A percentile compares a stretch with the other conserved stretches of the same genome.
Evolutionary conservation across 2,329 filamentous ascomycete species (phyloP).

Genomic region (Claviceps pazoutovae): DNA sequence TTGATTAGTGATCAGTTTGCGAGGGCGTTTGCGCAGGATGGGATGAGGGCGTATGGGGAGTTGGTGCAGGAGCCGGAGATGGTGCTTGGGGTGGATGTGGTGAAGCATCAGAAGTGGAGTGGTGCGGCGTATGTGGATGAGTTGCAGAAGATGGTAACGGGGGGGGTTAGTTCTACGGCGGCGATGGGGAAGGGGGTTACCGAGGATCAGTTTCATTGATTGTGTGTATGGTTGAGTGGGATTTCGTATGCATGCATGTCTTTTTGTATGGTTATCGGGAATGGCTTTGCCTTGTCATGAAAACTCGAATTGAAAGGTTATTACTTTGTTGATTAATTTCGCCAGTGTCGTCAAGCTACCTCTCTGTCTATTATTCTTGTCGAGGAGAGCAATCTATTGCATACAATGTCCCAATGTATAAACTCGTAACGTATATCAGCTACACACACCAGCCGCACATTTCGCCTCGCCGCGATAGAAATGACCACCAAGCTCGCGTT

Average conservation of each 20-base stretch:
- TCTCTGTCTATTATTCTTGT: too few relatives aligned
- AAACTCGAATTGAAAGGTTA: too few relatives aligned
- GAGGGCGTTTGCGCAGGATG: constrained; percentile 62
- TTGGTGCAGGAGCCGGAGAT: constrained; percentile 97
- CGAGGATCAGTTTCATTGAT: constrained; percentile 71
- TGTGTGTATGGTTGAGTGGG: neutral
- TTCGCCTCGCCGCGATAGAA: too few relatives aligned
- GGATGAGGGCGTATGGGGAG: constrained; percentile 95
- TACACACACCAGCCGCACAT: too few relatives aligned
- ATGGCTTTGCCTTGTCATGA: too few relatives aligned
- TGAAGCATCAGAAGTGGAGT: constrained; percentile 98
- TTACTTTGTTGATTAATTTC: too few relatives aligned
- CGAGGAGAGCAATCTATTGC: too few relatives aligned
- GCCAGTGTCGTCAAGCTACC: too few relatives aligned
- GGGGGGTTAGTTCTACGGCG: constrained; percentile 78
- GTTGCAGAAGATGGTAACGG: constrained; percentile 91
- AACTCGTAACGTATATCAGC: too few relatives aligned
- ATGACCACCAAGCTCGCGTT: too few relatives aligned
- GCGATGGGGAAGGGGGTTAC: constrained; percentile 98
- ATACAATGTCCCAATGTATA: too few relatives aligned
- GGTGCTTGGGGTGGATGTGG: constrained; percentile 76
- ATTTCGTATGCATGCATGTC: too few relatives aligned
- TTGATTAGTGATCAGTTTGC: constrained; percentile 85
- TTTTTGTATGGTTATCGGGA: neutral
- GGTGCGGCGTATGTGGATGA: constrained; percentile 93